Conservation (phyloP, 78 protist species). For the Cavenderia fasciculata region DNA sequence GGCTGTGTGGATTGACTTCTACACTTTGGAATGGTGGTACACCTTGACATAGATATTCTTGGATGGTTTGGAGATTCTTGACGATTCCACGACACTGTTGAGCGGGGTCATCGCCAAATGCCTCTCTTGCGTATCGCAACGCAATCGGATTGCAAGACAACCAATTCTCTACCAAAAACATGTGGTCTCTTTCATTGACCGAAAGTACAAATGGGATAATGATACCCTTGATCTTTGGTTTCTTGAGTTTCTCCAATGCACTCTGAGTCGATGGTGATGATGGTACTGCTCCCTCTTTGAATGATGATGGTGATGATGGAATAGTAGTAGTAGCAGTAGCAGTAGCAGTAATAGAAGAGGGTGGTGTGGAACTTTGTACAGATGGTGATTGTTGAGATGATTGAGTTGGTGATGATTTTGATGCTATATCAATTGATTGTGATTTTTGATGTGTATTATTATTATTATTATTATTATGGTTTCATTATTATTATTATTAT, state of each 20-base stretch:
- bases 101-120: conserved; percentile 40
- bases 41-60: conserved; percentile 45
- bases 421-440: neutral
- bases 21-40: conserved; percentile 64
- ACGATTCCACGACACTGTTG: conserved; percentile 9
- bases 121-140: conserved; percentile 20
- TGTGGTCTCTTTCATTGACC: conserved; percentile 34
- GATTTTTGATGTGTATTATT: neutral
- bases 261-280: conserved; percentile 20
- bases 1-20: conserved; percentile 61
- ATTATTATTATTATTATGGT: neutral
- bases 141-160: conserved; percentile 39
- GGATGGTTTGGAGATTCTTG: conserved; percentile 60
- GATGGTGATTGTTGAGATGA: neutral
- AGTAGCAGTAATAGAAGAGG: neutral
- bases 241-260: conserved; percentile 13
- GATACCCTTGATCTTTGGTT: conserved; percentile 70
- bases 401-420: neutral
- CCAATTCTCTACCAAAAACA: conserved; percentile 41
- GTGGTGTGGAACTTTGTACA: neutral
- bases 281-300: neutral
- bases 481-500: neutral
- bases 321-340: neutral
- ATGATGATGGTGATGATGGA: neutral
- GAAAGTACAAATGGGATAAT: conserved; percentile 59